A percentile compares a stretch with the other conserved stretches of the same genome.
Evolutionary conservation across 2,329 filamentous ascomycete genomes (phyloP).

Genomic region (Beauveria brongniartii): DNA sequence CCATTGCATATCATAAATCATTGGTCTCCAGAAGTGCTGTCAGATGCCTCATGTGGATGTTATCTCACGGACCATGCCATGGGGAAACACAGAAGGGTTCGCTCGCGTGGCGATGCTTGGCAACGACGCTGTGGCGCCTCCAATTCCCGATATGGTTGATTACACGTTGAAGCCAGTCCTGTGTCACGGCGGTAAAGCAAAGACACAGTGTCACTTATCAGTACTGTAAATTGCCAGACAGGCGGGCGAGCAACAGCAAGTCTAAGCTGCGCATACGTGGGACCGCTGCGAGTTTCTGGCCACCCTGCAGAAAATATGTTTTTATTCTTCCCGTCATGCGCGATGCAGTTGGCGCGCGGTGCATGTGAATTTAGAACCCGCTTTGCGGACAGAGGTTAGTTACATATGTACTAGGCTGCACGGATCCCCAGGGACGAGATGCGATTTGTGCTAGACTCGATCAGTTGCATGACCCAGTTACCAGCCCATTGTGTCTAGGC

Average conservation of each 20-base stretch:
- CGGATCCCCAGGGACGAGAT: slow-evolving; percentile 1
- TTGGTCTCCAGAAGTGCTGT: background rate
- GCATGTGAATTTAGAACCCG: background rate
- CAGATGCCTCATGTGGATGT: background rate
- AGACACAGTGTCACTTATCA: background rate
- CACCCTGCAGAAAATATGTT: background rate
- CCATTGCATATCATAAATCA: background rate
- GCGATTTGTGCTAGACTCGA: slow-evolving; percentile 6
- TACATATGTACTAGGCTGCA: background rate
- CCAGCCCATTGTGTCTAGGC: background rate
- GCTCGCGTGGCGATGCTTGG: background rate
- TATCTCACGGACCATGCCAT: background rate
- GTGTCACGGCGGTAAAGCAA: background rate
- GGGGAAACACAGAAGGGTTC: background rate
- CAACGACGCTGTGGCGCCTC: background rate
- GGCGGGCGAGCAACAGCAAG: background rate
- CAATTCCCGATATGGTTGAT: background rate
- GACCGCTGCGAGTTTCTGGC: too few species aligned
- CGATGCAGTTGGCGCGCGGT: background rate
- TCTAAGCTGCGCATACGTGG: background rate
- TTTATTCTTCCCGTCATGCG: background rate
- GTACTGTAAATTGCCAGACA: background rate
- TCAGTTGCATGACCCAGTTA: background rate
- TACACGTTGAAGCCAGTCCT: background rate
- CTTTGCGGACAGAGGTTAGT: background rate